Evolutionary conservation across 495 filamentous ascomycete genomes (phyloP).

Genomic region (Rostrohypoxylon terebratum): DNA sequence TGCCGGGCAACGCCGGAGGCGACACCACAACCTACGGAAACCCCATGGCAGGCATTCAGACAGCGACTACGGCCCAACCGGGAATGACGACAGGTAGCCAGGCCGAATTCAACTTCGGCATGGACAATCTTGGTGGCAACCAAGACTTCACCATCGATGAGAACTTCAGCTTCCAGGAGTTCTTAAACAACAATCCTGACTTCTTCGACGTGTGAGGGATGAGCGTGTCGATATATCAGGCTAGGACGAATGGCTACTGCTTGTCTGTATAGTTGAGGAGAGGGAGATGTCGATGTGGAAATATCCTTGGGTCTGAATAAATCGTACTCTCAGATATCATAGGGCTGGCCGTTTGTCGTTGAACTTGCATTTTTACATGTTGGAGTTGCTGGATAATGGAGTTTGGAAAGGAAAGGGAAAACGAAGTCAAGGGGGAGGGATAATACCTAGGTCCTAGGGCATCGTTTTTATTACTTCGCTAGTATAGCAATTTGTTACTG

Average conservation of each 20-base stretch:
- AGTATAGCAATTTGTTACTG: too few species aligned
- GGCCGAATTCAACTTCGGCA: too few species aligned
- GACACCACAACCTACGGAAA: neutral
- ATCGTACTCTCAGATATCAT: neutral
- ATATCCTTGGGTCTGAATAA: neutral
- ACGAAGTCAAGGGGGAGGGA: neutral
- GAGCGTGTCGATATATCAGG: too few species aligned
- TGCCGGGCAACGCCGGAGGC: too few species aligned
- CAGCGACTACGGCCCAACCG: neutral
- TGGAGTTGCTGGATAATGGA: neutral
- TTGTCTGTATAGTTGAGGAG: neutral
- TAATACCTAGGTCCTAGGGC: too few species aligned
- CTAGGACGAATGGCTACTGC: neutral
- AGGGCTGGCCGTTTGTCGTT: neutral
- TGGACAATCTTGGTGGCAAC: neutral
- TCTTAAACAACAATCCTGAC: neutral
- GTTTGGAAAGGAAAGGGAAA: neutral
- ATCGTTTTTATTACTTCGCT: too few species aligned
- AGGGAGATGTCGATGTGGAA: neutral
- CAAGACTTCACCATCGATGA: neutral
- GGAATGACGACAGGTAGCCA: neutral
- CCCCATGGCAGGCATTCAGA: neutral
- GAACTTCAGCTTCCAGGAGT: neutral
- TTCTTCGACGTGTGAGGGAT: neutral
- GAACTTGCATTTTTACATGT: neutral